Evolutionary conservation across 1,284 basidiomycete species (phyloP), one percentile per base, ranked within the genome.

Genomic region (Fomes fomentarius): DNA sequence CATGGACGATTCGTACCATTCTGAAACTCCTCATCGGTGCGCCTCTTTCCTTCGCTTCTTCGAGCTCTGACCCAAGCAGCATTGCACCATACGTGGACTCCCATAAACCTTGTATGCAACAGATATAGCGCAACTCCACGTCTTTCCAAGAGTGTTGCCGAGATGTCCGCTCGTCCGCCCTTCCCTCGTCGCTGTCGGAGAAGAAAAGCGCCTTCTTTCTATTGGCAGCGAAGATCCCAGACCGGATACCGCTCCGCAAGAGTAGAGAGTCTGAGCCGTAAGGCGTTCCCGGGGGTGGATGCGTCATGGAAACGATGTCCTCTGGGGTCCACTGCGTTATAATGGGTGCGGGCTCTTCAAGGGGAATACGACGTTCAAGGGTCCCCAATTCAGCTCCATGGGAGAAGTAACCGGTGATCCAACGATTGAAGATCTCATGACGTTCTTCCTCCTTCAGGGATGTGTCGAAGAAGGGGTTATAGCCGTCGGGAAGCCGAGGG

Each of bases 371-470:
- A 22, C 17, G 26, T 24, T 47, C 56, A 3, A 57, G 43, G 17
- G 50, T 47, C 4, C 53, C 56, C 25, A 31, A 44, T 11, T 47
- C 43, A 41, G 47, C 48, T 15, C 54, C 54, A 28, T 59, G 54
- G 2, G 31, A 22, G 30, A 50, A 59, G 51, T 59, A 59, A 2
- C 57, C 54, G n/a, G 44, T 54, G 10, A 56, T 35, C 51, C 57
- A 53, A 1, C 15, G 26, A 21, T 46, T 34, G 51, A 56, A 59
- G 22, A 30, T 37, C 11, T 10, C n/a, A 37, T 24, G n/a, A 7
- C 37, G 45, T 21, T 59, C 54, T 14, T 56, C 40, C 7, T 17
- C 12, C 5, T 43, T 40, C 11, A 51, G 22, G 2, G 28, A 6
- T 0, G 12, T 9, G 38, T 59, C 57, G 40, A 51, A 50, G 5